These are phyloP conservation scores for Oryza glumipatula DNA, from an alignment of 176 grass and related monocot genomes.

Conservation along the genomic window DNA sequence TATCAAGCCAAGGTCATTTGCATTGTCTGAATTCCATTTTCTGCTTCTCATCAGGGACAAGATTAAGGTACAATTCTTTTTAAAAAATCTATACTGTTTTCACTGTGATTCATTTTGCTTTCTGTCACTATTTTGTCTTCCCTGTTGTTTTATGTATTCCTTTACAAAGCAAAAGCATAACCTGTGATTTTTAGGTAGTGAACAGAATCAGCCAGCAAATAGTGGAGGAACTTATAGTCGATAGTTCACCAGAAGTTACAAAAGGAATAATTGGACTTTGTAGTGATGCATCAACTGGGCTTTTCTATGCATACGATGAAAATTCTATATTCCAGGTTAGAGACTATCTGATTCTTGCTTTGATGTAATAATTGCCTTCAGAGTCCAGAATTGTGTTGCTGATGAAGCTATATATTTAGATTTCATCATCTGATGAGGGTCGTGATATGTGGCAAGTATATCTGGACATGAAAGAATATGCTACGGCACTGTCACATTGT, in stretches of 20 bases:
- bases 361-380: not conserved
- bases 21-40: slow-evolving; percentile 94
- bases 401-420: slow-evolving; percentile 52
- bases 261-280: slow-evolving; percentile 92
- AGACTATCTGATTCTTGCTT: slow-evolving; percentile 35
- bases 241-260: slow-evolving; percentile 69
- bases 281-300: slow-evolving; percentile 82
- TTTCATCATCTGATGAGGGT: slow-evolving; percentile 81
- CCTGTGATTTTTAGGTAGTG: slow-evolving; percentile 64
- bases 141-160: not conserved
- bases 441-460: slow-evolving; percentile 99
- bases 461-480: slow-evolving; percentile 86
- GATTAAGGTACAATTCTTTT: slow-evolving; percentile 68
- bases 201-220: slow-evolving; percentile 95
- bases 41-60: slow-evolving; percentile 80
- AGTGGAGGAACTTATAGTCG: slow-evolving; percentile 84
- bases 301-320: slow-evolving; percentile 95
- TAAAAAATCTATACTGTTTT: slow-evolving; percentile 20
- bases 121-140: slow-evolving; percentile 8
- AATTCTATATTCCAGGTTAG: slow-evolving; percentile 96
- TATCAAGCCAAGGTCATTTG: slow-evolving; percentile 82
- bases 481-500: slow-evolving; percentile 83
- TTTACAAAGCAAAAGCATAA: slow-evolving; percentile 38
- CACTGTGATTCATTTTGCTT: slow-evolving; percentile 8
- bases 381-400: slow-evolving; percentile 28